Evolutionary conservation across 495 filamentous ascomycete genomes (phyloP), one percentile per base, ranked within the genome.

Genomic region (Penicillium bialowiezense): DNA sequence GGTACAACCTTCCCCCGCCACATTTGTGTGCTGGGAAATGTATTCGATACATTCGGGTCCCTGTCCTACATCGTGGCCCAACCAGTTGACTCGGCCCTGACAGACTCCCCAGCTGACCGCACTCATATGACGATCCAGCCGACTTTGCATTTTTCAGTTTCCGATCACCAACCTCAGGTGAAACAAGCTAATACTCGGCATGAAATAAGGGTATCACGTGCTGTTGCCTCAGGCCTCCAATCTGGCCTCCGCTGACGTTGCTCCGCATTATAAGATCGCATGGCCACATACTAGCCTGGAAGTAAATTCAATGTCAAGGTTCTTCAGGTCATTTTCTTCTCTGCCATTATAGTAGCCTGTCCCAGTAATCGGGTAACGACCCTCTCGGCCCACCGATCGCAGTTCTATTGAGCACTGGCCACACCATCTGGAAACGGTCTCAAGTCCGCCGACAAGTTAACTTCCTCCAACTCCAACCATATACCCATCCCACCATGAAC

Each of bases 401-500:
- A 13, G n/a, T 24, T 32, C 20, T 23, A 39, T 39, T 48, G 23
- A 41, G 47, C 47, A 41, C 36, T 50, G 47, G 47, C 39, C 47
- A 42, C 37, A 28, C 47, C 31, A 28, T 45, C 49, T 37, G 41
- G 31, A 51, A 23, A 18, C 18, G 13, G 21, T 31, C 12, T 3
- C 24, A 29, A 26, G 29, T 14, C n/a, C 24, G 19, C 51, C 43
- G 40, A 18, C 19, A 19, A 24, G 19, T 39, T 28, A 26, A 26
- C 32, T 29, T 15, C 24, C 28, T 41, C 41, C 28, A 50, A 47
- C 44, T 46, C 28, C 19, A 28, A 37, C 48, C 43, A 45, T 38
- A 45, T 41, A 41, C 32, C 35, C 34, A 43, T 53, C 9, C 42
- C 21, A 39, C 28, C 52, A 98, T 98, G 93, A 98, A 98, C 70